Percentiles rank a stretch among this genome's conserved stretches.
These are phyloP conservation scores for Debaryomycetaceae sp. DNA, from an alignment of 1,139 yeast species.

Conservation along the genomic window DNA sequence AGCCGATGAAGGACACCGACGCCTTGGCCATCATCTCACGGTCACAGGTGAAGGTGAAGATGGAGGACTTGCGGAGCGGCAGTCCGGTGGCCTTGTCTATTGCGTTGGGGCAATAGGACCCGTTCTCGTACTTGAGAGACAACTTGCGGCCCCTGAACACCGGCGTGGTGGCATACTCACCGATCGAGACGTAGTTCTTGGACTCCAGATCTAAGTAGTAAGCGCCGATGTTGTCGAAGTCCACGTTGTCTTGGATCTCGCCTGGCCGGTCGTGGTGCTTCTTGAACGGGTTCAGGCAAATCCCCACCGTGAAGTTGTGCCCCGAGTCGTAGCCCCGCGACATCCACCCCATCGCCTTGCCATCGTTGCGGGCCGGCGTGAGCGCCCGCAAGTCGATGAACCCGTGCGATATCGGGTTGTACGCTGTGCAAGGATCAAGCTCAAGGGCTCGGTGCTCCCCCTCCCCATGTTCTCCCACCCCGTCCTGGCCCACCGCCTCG, in stretches of 20 bases:
- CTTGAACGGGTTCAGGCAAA: conserved; percentile 67
- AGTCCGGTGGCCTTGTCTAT: conserved; percentile 34
- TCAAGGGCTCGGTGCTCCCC: conserved; percentile 2
- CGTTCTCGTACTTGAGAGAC: conserved; percentile 66
- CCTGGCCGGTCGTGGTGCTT: conserved; percentile 23
- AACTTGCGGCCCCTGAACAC: conserved; percentile 68
- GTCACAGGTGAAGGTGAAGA: conserved; percentile 77
- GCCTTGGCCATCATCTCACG: conserved; percentile 68
- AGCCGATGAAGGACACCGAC: conserved; percentile 66
- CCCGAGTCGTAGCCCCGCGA: conserved; percentile 72
- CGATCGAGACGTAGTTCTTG: conserved; percentile 58
- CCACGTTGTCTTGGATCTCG: conserved; percentile 37
- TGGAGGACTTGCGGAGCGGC: conserved; percentile 54
- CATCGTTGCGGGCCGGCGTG: conserved; percentile 42
- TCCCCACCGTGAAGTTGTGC: conserved; percentile 72
- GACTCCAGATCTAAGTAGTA: conserved; percentile 55
- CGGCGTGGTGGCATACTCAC: conserved; percentile 59
- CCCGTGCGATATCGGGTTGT: conserved; percentile 49
- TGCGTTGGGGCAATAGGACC: conserved; percentile 58
- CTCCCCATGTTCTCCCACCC: neutral
- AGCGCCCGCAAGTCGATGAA: conserved; percentile 55
- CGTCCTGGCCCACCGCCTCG: neutral
- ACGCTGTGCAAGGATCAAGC: conserved; percentile 51
- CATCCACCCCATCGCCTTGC: conserved; percentile 53
- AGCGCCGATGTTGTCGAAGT: conserved; percentile 60